These are phyloP conservation scores for Alternaria consortialis DNA, from an alignment of 2,329 filamentous ascomycete genomes.

Conservation along the genomic window DNA sequence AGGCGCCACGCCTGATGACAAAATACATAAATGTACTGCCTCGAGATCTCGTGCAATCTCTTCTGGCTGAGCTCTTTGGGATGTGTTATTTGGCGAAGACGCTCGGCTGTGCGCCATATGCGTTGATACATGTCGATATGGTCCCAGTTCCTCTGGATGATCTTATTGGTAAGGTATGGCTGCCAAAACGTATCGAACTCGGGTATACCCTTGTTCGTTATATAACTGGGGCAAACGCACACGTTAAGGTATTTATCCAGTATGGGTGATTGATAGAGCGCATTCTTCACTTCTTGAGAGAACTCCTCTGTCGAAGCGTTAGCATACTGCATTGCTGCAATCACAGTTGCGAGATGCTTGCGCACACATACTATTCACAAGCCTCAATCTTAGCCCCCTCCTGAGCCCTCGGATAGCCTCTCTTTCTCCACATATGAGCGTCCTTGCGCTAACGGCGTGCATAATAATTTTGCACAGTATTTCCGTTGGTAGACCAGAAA, in stretches of 20 bases:
- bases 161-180: conserved; percentile 3
- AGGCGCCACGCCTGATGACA: not conserved
- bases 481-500: not conserved
- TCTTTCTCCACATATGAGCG: no score
- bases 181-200: conserved; percentile 13
- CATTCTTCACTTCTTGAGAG: conserved; percentile 4
- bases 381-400: conserved; percentile 6
- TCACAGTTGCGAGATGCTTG: not conserved
- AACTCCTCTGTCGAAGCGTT: conserved; percentile 2
- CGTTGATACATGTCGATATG: not conserved
- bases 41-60: not conserved
- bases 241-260: not conserved
- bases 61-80: not conserved
- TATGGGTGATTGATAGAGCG: not conserved
- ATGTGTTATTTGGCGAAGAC: not conserved
- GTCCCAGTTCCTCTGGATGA: conserved; percentile 3
- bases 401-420: not conserved
- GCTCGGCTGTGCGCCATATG: not conserved
- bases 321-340: not conserved
- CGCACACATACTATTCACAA: conserved; percentile 6
- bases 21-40: not conserved
- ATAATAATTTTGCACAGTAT: conserved; percentile 4
- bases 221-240: no score
- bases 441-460: not conserved
- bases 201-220: no score